A percentile compares a stretch with the other conserved stretches of the same genome.
Conservation (phyloP, 306 rosid genomes). For the Fragaria iinumae region DNA sequence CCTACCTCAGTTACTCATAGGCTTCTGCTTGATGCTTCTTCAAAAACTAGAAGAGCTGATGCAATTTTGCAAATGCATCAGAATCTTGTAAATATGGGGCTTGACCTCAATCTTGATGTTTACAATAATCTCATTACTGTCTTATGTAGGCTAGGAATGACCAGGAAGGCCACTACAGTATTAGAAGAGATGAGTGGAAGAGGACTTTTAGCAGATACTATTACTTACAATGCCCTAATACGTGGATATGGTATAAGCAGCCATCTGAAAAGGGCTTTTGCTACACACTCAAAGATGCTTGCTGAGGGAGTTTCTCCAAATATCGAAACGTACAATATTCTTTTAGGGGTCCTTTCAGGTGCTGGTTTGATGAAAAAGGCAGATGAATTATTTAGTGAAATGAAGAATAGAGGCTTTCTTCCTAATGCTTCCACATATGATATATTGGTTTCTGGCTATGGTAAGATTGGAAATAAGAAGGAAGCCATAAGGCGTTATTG, state of each 20-base stretch:
- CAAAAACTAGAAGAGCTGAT: constrained; percentile 57
- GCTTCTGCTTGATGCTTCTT: constrained; percentile 57
- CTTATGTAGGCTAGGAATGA: constrained; percentile 84
- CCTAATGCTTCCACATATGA: constrained; percentile 77
- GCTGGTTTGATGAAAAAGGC: constrained; percentile 70
- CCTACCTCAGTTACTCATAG: constrained; percentile 55
- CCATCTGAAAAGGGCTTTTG: constrained; percentile 61
- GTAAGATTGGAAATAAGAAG: constrained; percentile 64
- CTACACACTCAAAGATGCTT: constrained; percentile 55
- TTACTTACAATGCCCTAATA: constrained; percentile 75
- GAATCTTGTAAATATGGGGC: constrained; percentile 61
- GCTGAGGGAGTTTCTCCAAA: constrained; percentile 65
- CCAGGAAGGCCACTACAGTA: constrained; percentile 63
- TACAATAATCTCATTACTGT: constrained; percentile 64
- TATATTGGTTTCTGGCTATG: constrained; percentile 68
- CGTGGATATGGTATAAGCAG: constrained; percentile 64
- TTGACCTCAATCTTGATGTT: constrained; percentile 50
- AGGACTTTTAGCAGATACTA: constrained; percentile 54
- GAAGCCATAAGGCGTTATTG: constrained; percentile 66
- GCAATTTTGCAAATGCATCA: constrained; percentile 61
- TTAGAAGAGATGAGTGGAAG: constrained; percentile 53
- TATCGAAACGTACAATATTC: constrained; percentile 61
- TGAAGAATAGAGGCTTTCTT: constrained; percentile 62
- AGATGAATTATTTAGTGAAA: constrained; percentile 50
- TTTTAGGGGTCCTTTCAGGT: constrained; percentile 63